Conservation (phyloP, 495 filamentous ascomycete species). For the Lasiosphaeria ovina region DNA sequence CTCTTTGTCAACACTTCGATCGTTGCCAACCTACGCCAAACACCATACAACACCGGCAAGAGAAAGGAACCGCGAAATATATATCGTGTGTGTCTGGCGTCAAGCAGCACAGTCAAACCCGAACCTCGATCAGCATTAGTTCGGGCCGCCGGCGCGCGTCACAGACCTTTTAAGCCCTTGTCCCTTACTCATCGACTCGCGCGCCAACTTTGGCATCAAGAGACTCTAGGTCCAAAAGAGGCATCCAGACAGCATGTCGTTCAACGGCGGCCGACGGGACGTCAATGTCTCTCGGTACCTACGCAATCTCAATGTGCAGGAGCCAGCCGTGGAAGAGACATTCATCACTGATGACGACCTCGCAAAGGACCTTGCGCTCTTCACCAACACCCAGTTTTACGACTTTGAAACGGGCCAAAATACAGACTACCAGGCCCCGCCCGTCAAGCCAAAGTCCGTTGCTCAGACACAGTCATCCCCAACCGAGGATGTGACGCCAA, state of each 20-base stretch:
- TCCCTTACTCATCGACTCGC: not conserved
- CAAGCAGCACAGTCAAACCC: not conserved
- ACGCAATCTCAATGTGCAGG: constrained; percentile 78
- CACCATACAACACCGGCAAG: constrained; percentile 1
- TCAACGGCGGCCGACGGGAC: constrained; percentile 62
- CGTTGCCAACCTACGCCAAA: not conserved
- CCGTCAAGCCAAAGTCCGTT: constrained; percentile 33
- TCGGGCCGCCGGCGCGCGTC: not conserved
- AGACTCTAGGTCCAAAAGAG: not conserved
- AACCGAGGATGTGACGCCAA: constrained; percentile 35
- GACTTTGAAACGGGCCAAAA: constrained; percentile 66
- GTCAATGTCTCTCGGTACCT: constrained; percentile 88
- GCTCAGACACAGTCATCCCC: constrained; percentile 33
- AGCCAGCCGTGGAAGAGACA: constrained; percentile 58
- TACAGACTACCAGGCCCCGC: constrained; percentile 39
- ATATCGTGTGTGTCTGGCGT: too few species aligned
- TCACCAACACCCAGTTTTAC: constrained; percentile 92
- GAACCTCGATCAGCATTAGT: not conserved
- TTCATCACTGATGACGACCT: constrained; percentile 57
- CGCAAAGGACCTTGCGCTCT: constrained; percentile 73
- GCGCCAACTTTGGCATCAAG: not conserved
- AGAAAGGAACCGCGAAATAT: not conserved
- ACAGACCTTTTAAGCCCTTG: not conserved
- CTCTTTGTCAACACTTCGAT: constrained; percentile 1
- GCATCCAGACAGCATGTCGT: constrained; percentile 55